Conservation (phyloP, 805 yeast species). For the Cephaloascus fragrans region DNA sequence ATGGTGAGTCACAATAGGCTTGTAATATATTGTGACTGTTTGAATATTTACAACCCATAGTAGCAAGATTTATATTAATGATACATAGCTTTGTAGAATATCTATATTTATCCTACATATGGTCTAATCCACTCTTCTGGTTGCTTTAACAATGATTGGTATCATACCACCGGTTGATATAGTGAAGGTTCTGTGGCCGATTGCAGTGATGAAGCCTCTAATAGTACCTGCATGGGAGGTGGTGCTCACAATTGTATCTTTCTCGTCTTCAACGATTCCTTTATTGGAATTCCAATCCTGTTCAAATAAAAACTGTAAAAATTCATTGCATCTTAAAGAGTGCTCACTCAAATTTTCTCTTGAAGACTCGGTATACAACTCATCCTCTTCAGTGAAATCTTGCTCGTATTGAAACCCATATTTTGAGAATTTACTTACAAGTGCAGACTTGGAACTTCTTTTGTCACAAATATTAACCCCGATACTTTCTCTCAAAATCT, state of each 20-base stretch:
- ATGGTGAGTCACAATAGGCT: too few species aligned
- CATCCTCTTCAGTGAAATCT: conserved; percentile 39
- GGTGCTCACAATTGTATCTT: conserved; percentile 18
- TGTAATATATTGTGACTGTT: too few species aligned
- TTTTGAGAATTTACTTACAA: conserved; percentile 24
- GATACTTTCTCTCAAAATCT: not conserved
- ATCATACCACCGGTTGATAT: conserved; percentile 37
- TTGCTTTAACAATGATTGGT: conserved; percentile 28
- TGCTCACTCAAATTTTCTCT: conserved; percentile 44
- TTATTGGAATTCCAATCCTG: conserved; percentile 5
- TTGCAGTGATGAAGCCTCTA: conserved; percentile 18
- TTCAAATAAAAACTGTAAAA: conserved; percentile 21
- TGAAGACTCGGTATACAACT: conserved; percentile 28
- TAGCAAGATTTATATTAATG: too few species aligned
- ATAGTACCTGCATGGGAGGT: conserved; percentile 30
- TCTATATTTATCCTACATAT: too few species aligned
- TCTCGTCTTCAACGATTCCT: conserved; percentile 4
- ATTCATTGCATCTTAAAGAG: conserved; percentile 33
- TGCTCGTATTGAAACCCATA: conserved; percentile 35
- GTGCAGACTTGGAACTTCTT: conserved; percentile 15
- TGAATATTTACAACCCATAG: too few species aligned
- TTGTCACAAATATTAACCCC: not conserved
- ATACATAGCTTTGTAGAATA: too few species aligned
- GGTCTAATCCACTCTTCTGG: not conserved
- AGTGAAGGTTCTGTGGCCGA: conserved; percentile 28